Base-by-base conservation (phyloP, 2,329 filamentous ascomycete species). In the Aspergillus alliaceus region DNA sequence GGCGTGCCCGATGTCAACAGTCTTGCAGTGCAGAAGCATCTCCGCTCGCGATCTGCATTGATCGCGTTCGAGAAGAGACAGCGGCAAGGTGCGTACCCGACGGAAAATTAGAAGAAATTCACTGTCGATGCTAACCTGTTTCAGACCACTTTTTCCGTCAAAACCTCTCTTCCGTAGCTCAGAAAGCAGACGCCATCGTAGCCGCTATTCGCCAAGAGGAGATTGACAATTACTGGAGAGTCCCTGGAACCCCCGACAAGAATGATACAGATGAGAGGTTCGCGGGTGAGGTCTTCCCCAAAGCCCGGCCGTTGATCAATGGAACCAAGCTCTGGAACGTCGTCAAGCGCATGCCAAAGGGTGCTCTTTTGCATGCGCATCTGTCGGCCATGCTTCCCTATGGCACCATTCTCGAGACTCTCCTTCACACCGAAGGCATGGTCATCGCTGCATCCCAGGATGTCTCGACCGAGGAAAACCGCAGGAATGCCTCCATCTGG, bases 201-300 rank as follows among this genome's bases (percentile, higher is more conserved):
- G 90, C 89, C n/a, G 55, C 57, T 1, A 64, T 65, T 29, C 61
- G 63, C 6, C 59, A 64, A 37, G 31, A 64, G 25, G 63, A 65
- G 42, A 65, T 62, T 15, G 63, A 64, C 15, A 29, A 64, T 7
- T 65, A 56, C 56, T 65, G 63, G 63, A 46, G 63, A 15, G 51
- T 56, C 3, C 31, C 56, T 14, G 61, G 49, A 6, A 53, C 56
- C 6, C 32, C 32, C 1, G 54, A 54, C n/a, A 40, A 64, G n/a
- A 51, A 51, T 3, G 46, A 62, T 20, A 47, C 44, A 7, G 40
- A 53, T 9, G 63, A 65, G 49, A 51, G 59, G 12, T 65, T 60
- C 70, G 90, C 91, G 1, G 93, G 92, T 12, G 96, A 96, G 90
- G 93, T 96, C 89, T 96, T 96, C 77, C 87, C 84, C 20, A 81